These are phyloP conservation scores for Candida saitoana DNA, from an alignment of 805 yeast species.

Conservation along the genomic window DNA sequence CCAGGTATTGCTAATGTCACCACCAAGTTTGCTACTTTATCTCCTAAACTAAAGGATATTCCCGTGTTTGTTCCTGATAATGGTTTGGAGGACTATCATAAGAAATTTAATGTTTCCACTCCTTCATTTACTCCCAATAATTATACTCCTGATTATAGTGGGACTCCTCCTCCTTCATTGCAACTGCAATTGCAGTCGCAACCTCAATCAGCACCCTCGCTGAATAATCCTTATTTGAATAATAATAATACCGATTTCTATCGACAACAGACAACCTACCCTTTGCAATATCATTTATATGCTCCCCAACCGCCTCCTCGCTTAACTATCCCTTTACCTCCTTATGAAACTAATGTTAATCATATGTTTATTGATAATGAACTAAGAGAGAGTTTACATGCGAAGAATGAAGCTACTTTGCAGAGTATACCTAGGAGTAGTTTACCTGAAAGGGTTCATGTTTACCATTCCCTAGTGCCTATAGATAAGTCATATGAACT, in stretches of 20 bases:
- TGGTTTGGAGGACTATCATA: slow-evolving; percentile 5
- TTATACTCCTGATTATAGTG: slow-evolving; percentile 6
- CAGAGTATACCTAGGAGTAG: slow-evolving; percentile 51
- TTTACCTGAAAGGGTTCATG: slow-evolving; percentile 57
- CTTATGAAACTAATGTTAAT: slow-evolving; percentile 68
- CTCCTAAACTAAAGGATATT: slow-evolving; percentile 46
- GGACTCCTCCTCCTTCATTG: slow-evolving; percentile 13
- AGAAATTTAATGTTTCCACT: slow-evolving; percentile 36
- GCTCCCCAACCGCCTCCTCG: slow-evolving; percentile 88
- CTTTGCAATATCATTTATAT: slow-evolving; percentile 78
- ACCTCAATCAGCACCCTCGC: neutral
- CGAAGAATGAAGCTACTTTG: slow-evolving; percentile 75
- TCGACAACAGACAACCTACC: slow-evolving; percentile 27
- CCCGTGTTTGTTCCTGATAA: slow-evolving; percentile 38
- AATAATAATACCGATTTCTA: slow-evolving; percentile 1
- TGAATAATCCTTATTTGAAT: slow-evolving; percentile 4
- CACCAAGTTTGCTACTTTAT: slow-evolving; percentile 40
- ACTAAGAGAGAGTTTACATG: slow-evolving; percentile 65
- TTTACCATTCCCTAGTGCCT: slow-evolving; percentile 80
- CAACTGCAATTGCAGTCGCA: slow-evolving; percentile 7
- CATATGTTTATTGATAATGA: slow-evolving; percentile 70
- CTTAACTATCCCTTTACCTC: slow-evolving; percentile 51
- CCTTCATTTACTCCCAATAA: slow-evolving; percentile 35
- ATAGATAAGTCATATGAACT: slow-evolving; percentile 49
- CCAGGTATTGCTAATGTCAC: slow-evolving; percentile 25